Percentiles rank a stretch among this genome's conserved stretches.
Conservation (phyloP, 805 yeast genomes). For the Clavispora santaluciae region DNA sequence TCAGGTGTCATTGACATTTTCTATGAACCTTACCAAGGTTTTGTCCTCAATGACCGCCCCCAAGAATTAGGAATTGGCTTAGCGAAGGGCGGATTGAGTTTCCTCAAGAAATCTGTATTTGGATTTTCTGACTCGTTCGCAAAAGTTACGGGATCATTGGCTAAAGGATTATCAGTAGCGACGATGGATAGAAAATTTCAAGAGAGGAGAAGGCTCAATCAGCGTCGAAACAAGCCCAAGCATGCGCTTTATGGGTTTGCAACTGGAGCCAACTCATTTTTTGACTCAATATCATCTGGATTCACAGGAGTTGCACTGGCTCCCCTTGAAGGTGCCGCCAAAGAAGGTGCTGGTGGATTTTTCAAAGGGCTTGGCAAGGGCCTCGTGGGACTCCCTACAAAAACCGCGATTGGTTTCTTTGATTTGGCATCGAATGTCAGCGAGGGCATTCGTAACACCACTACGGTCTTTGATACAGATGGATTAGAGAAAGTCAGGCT, state of each 20-base stretch:
- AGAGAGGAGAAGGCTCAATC: slow-evolving; percentile 68
- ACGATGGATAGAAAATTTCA: slow-evolving; percentile 86
- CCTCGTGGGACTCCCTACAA: slow-evolving; percentile 91
- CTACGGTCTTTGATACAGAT: slow-evolving; percentile 81
- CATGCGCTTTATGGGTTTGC: slow-evolving; percentile 84
- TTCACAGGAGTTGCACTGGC: slow-evolving; percentile 84
- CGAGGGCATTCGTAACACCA: slow-evolving; percentile 89
- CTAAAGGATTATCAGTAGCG: slow-evolving; percentile 88
- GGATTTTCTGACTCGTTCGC: slow-evolving; percentile 93
- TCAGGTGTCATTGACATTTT: slow-evolving; percentile 96
- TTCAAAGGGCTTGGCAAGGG: slow-evolving; percentile 94
- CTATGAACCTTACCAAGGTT: slow-evolving; percentile 96
- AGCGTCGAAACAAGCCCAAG: slow-evolving; percentile 72
- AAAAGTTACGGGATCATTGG: slow-evolving; percentile 87
- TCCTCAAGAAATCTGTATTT: slow-evolving; percentile 89
- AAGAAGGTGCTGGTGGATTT: slow-evolving; percentile 88
- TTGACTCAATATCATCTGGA: slow-evolving; percentile 84
- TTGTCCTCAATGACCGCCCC: slow-evolving; percentile 89
- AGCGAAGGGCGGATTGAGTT: slow-evolving; percentile 94
- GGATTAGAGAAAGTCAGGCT: slow-evolving; percentile 75
- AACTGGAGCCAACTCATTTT: slow-evolving; percentile 82
- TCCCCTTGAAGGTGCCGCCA: slow-evolving; percentile 85
- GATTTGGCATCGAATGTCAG: slow-evolving; percentile 90
- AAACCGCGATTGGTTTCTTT: slow-evolving; percentile 90
- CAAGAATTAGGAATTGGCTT: slow-evolving; percentile 92